These are phyloP conservation scores for Candida dendrica DNA, from an alignment of 805 yeast species.

Conservation along the genomic window DNA sequence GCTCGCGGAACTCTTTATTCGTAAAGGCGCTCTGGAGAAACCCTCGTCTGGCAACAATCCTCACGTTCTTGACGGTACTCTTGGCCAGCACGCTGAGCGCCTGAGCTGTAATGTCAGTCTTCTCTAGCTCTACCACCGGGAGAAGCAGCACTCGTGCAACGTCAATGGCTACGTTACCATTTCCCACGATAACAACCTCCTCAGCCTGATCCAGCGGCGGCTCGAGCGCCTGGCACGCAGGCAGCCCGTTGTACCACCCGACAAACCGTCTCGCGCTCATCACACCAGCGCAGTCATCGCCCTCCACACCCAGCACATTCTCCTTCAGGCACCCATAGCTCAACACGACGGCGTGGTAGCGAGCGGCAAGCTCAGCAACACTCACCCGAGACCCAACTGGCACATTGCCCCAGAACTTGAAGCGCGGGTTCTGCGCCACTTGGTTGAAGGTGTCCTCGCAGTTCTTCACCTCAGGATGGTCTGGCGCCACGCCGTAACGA, in stretches of 20 bases:
- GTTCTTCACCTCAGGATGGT: slow-evolving; percentile 92
- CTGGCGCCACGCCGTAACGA: slow-evolving; percentile 98
- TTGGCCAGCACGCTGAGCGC: slow-evolving; percentile 49
- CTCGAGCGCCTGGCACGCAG: slow-evolving; percentile 40
- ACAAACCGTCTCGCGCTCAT: slow-evolving; percentile 81
- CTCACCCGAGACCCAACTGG: slow-evolving; percentile 56
- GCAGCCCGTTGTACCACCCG: slow-evolving; percentile 94
- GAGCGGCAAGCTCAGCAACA: slow-evolving; percentile 38
- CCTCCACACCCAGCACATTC: slow-evolving; percentile 45
- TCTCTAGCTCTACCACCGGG: slow-evolving; percentile 46
- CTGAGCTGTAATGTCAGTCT: slow-evolving; percentile 63
- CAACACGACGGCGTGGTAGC: slow-evolving; percentile 68
- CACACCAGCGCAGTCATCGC: slow-evolving; percentile 53
- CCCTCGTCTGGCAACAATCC: slow-evolving; percentile 82
- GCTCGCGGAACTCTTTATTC: slow-evolving; percentile 84
- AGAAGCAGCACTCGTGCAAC: slow-evolving; percentile 74
- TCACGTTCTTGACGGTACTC: slow-evolving; percentile 55
- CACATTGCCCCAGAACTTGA: slow-evolving; percentile 67
- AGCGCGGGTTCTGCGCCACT: slow-evolving; percentile 25
- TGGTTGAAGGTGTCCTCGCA: slow-evolving; percentile 64
- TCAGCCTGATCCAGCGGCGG: slow-evolving; percentile 58
- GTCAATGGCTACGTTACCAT: slow-evolving; percentile 94
- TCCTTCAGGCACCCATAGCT: slow-evolving; percentile 78
- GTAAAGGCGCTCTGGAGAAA: slow-evolving; percentile 82
- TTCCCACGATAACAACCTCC: slow-evolving; percentile 80